These are phyloP conservation scores for Forsythia viridissima DNA, from an alignment of 257 asterid species.

Conservation along the genomic window DNA sequence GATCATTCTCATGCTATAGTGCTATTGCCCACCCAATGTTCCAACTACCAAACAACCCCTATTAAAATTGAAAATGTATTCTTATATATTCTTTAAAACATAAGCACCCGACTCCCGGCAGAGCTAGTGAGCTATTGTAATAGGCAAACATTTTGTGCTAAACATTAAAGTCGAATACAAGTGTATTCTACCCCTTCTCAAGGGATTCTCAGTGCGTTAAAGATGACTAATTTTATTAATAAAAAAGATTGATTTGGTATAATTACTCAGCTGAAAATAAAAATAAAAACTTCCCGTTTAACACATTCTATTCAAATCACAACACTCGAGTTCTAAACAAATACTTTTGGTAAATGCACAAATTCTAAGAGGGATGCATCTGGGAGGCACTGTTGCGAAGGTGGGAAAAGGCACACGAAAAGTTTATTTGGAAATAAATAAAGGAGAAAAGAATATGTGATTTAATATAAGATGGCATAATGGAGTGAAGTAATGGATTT, in stretches of 20 bases:
- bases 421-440: background rate
- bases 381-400: background rate
- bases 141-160: background rate
- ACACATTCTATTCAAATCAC: no score
- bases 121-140: background rate
- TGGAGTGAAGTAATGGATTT: slow-evolving; percentile 44
- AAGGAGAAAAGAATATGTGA: slow-evolving; percentile 2
- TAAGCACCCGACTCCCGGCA: background rate
- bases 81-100: background rate
- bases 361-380: background rate
- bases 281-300: no score
- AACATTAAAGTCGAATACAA: no score
- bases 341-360: background rate
- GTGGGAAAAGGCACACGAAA: slow-evolving; percentile 15
- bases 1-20: slow-evolving; percentile 35
- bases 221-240: no score
- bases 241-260: no score
- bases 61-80: background rate
- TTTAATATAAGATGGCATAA: slow-evolving; percentile 30
- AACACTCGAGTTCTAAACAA: background rate
- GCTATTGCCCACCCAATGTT: slow-evolving; percentile 27
- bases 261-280: no score
- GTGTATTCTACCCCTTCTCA: background rate
- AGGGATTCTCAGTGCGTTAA: background rate
- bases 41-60: slow-evolving; percentile 34